Conservation (phyloP, 2,329 filamentous ascomycete species). For the Escovopsis sp. region DNA sequence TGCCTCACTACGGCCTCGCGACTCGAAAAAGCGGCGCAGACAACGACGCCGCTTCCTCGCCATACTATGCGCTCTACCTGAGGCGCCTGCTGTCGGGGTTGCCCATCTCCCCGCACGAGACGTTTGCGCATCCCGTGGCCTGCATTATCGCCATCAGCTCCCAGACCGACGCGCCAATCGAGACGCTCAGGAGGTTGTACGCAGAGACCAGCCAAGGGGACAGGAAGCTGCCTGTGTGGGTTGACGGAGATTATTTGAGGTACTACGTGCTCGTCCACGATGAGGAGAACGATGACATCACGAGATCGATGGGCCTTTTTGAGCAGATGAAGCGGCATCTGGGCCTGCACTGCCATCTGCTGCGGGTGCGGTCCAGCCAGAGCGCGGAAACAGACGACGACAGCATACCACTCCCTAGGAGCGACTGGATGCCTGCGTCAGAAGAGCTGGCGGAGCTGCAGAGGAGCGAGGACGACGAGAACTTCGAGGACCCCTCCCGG, state of each 20-base stretch:
- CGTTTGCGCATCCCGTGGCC: slow-evolving; percentile 86
- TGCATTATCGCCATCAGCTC: slow-evolving; percentile 94
- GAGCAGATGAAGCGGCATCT: slow-evolving; percentile 99
- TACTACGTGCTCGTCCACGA: slow-evolving; percentile 97
- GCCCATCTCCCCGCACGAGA: slow-evolving; percentile 70
- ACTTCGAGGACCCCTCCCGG: slow-evolving; percentile 54
- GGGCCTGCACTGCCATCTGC: slow-evolving; percentile 82
- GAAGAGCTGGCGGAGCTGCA: slow-evolving; percentile 70
- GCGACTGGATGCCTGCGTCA: slow-evolving; percentile 75
- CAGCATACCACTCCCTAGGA: slow-evolving; percentile 62
- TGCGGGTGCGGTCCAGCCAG: slow-evolving; percentile 70
- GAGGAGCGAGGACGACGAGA: slow-evolving; percentile 48
- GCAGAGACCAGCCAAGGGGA: slow-evolving; percentile 67
- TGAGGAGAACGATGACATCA: slow-evolving; percentile 87
- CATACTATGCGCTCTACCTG: slow-evolving; percentile 76
- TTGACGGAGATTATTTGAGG: slow-evolving; percentile 78
- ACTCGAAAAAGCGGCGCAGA: slow-evolving; percentile 26
- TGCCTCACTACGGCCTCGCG: slow-evolving; percentile 21
- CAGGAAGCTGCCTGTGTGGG: slow-evolving; percentile 63
- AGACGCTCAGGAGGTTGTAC: slow-evolving; percentile 73
- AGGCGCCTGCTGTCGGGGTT: slow-evolving; percentile 68
- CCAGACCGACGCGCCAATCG: slow-evolving; percentile 66
- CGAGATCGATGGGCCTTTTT: slow-evolving; percentile 75
- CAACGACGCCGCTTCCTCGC: slow-evolving; percentile 42
- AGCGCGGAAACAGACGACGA: slow-evolving; percentile 86